A percentile compares a stretch with the other conserved stretches of the same genome.
phyloP scores from a whole-genome alignment of 2,329 filamentous ascomycete species.

The Penicillium sp. region DNA sequence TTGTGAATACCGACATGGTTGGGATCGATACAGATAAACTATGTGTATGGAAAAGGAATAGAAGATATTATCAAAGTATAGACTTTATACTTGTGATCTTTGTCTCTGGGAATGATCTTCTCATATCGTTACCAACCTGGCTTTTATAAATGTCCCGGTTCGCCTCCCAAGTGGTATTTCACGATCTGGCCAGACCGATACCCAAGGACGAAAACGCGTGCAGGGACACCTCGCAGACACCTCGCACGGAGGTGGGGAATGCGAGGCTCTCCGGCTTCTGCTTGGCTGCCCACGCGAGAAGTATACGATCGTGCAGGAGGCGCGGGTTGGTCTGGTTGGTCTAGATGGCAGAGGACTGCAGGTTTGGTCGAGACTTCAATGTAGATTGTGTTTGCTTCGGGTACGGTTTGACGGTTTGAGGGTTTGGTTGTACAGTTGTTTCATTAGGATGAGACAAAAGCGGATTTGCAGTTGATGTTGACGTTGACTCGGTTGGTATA shows the following conservation, averaged over 20 bases:
- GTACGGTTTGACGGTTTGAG: neutral
- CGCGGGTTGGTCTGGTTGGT: constrained; percentile 16
- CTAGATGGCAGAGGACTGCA: constrained; percentile 17
- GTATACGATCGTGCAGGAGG: constrained; percentile 13
- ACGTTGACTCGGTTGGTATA: neutral
- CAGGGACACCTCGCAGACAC: constrained; percentile 19
- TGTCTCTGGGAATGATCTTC: neutral
- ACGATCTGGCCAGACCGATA: constrained; percentile 9
- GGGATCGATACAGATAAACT: neutral
- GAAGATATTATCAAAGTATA: neutral
- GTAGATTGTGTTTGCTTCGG: constrained; percentile 1
- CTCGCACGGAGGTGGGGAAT: constrained; percentile 23
- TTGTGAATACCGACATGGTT: constrained; percentile 21
- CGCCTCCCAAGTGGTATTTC: constrained; percentile 9
- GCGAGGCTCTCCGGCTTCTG: constrained; percentile 16
- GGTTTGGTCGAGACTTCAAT: constrained; percentile 23
- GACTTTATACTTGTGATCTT: neutral
- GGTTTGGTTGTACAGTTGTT: neutral
- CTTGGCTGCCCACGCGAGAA: constrained; percentile 25
- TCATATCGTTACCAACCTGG: neutral
- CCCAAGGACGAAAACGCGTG: constrained; percentile 20
- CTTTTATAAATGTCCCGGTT: constrained; percentile 9
- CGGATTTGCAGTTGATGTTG: neutral
- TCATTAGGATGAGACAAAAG: neutral
- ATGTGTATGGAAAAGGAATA: neutral